These are phyloP conservation scores for Dicorynia guianensis DNA, from an alignment of 306 rosid species.

Conservation along the genomic window DNA sequence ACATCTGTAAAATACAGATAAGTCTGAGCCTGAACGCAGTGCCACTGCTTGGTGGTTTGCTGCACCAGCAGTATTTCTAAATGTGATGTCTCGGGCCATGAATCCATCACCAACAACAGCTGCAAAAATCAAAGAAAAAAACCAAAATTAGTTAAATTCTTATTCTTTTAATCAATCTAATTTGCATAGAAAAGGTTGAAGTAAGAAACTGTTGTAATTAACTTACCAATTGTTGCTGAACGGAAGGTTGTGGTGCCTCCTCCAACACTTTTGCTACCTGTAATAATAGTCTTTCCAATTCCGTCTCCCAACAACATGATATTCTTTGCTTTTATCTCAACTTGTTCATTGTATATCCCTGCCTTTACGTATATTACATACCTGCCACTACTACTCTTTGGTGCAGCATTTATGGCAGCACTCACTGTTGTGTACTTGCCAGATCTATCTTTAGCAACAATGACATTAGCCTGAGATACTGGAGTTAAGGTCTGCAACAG, in stretches of 20 bases:
- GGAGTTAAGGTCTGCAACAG: slow-evolving; percentile 62
- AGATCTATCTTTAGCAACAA: slow-evolving; percentile 76
- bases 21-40: slow-evolving; percentile 76
- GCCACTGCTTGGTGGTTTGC: slow-evolving; percentile 83
- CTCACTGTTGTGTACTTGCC: slow-evolving; percentile 56
- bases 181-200: no score
- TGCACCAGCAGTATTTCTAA: slow-evolving; percentile 80
- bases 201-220: no score
- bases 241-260: slow-evolving; percentile 83
- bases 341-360: slow-evolving; percentile 72
- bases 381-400: slow-evolving; percentile 54
- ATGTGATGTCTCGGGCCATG: slow-evolving; percentile 71
- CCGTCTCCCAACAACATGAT: slow-evolving; percentile 85
- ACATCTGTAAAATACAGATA: slow-evolving; percentile 73
- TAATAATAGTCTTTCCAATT: slow-evolving; percentile 71
- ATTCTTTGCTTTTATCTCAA: slow-evolving; percentile 61
- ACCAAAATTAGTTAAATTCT: background rate
- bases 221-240: slow-evolving; percentile 85
- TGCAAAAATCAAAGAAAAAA: slow-evolving; percentile 33
- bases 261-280: slow-evolving; percentile 87
- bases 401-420: slow-evolving; percentile 59
- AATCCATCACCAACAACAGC: slow-evolving; percentile 77
- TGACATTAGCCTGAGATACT: slow-evolving; percentile 46
- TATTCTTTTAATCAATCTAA: background rate
- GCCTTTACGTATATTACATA: slow-evolving; percentile 76